These are phyloP conservation scores for Heterobasidion irregulare DNA, from an alignment of 1,284 basidiomycete species.

Conservation along the genomic window DNA sequence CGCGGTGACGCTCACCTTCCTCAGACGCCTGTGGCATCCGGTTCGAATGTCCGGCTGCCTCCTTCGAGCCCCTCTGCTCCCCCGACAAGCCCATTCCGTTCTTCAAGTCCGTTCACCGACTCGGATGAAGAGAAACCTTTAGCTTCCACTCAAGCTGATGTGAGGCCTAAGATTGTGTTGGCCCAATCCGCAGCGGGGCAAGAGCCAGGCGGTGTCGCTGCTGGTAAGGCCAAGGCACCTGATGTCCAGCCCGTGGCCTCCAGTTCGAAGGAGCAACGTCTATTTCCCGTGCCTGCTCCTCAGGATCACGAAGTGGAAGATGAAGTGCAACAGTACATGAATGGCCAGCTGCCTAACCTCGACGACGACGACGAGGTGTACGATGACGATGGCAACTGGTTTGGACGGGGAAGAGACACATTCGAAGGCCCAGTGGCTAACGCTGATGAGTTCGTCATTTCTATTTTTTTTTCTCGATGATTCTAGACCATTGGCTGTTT, in stretches of 20 bases:
- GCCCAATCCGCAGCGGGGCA: background rate
- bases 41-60: constrained; percentile 9
- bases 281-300: background rate
- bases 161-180: background rate
- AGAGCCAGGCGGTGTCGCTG: background rate
- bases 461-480: background rate
- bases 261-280: background rate
- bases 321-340: background rate
- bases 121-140: background rate
- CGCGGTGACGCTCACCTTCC: background rate
- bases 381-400: constrained; percentile 35
- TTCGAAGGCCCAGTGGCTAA: constrained; percentile 37
- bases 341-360: constrained; percentile 9
- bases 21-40: constrained; percentile 9
- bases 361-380: constrained; percentile 18
- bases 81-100: background rate
- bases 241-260: background rate
- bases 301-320: background rate
- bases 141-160: background rate
- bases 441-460: constrained; percentile 36
- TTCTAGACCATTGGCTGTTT: background rate
- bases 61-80: background rate
- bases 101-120: background rate
- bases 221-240: background rate
- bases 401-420: constrained; percentile 35